Evolutionary conservation across 768 basidiomycete species (phyloP), one percentile per base, ranked within the genome.

Genomic region (Clitopilus hobsonii): DNA sequence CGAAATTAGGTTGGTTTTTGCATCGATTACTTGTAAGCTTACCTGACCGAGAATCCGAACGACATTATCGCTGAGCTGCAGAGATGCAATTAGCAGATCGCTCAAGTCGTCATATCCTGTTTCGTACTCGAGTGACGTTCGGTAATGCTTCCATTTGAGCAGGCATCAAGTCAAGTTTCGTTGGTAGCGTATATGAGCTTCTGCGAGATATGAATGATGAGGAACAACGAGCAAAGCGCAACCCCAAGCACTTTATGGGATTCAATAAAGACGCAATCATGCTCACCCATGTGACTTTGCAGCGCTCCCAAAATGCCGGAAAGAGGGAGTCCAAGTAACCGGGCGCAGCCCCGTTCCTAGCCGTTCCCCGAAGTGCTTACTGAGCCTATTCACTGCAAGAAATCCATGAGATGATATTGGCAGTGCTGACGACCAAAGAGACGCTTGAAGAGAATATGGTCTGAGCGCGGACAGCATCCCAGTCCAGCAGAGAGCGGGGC

Each of bases 1-100:
- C 14, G 20, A 22, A 14, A 36, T 32, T 53, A 52, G 25, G 11
- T 26, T 48, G 26, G 41, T 52, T 2, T 4, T 4, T 4, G 10
- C 8, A 20, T 6, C 2, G 41, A 45, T 5, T 18, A 45, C 22
- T 18, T 3, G 54, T n/a, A 45, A 38, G 63, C 72, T 47, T 64
- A 89, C 91, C 84, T 91, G 89, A 3, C 88, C 91, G 18, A 93
- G 70, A 6, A 93, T 75, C 58, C 91, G 75, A 6, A 85, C 72
- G 0, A 91, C 83, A 54, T 78, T 75, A 23, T 82, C 77, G 61
- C 84, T 91, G 53, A 93, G 73, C 90, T 92, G 61, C 53, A 45
- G 29, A 28, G 51, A 38, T 38, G 30, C 32, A 3, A n/a, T 29
- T 27, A 51, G 26, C 28, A 56, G 53, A 53, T 58, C 52, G 38